Conservation (phyloP, 441 rosid genomes). For the Croton setiger region DNA sequence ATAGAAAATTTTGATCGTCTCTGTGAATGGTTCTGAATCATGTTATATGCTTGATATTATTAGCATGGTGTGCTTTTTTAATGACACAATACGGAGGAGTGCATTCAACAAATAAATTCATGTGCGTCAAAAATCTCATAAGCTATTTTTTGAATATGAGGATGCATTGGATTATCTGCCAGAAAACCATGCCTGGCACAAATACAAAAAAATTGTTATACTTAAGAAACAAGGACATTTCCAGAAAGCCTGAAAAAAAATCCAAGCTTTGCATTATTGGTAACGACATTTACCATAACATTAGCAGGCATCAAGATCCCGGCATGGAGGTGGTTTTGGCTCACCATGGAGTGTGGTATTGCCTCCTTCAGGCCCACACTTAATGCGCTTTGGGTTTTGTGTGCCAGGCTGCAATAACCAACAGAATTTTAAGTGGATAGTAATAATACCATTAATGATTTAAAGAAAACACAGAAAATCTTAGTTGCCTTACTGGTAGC, state of each 20-base stretch:
- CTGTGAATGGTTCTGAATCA: neutral
- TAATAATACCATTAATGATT: neutral
- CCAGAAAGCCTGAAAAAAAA: constrained; percentile 22
- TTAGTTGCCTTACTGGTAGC: constrained; percentile 57
- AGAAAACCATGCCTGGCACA: constrained; percentile 25
- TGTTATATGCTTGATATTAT: neutral
- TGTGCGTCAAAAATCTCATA: constrained; percentile 1
- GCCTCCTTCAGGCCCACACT: constrained; percentile 94
- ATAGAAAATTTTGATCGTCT: neutral
- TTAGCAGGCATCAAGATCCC: constrained; percentile 96
- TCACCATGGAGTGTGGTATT: constrained; percentile 71
- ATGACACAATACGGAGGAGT: neutral
- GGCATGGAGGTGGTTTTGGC: constrained; percentile 88
- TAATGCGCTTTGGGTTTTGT: constrained; percentile 82
- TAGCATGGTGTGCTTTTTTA: no score
- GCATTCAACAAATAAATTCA: neutral
- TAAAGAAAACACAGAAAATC: neutral
- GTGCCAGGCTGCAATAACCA: constrained; percentile 73
- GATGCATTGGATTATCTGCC: constrained; percentile 24
- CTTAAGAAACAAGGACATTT: constrained; percentile 22
- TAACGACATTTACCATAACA: constrained; percentile 24
- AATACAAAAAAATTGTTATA: constrained; percentile 26
- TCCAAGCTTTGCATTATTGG: constrained; percentile 46
- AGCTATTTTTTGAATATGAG: constrained; percentile 21
- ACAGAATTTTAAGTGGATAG: neutral